Evolutionary conservation across 805 yeast genomes (phyloP), one percentile per base, ranked within the genome.

Genomic region (Kazachstania psychrophila): DNA sequence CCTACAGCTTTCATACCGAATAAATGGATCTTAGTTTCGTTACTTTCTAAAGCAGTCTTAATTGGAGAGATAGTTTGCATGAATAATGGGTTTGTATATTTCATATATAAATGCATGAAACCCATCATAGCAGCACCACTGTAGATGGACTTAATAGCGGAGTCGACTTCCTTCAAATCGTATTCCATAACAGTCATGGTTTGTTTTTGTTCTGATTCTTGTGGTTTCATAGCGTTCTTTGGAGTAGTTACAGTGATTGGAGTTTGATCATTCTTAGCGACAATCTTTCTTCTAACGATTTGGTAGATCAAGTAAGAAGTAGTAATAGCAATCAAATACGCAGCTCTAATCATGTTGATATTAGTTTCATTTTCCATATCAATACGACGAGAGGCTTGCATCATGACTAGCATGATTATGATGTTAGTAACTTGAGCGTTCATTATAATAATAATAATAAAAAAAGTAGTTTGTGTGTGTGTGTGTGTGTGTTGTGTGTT

Each of bases 21-120:
- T 40, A 89, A 57, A 63, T 89, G 95, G 64, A 92, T 84, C 70
- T 85, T 79, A 52, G 88, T 94, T 49, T 86, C 77, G 67, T 87
- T 87, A 55, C 84, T 69, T 68, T 92, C 97, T 43, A 86, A 66
- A 32, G 94, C 95, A 50, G 81, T 67, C 75, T 92, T 89, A 54
- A 92, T 69, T 37, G 96, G 89, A 38, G 92, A 75, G 50, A 92
- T 73, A 47, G 87, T 77, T 70, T 89, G 97, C 87, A 89, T 82
- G 51, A 92, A 77, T 58, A 89, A 73, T 40, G 98, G 98, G 68
- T 92, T 87, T 62, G 96, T 87, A 73, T 85, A 89, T 68, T 87
- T 84, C 94, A 92, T 78, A 77, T 89, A 89, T 47, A 89, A 56
- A 65, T 89, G 98, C 96, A 92, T 88, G 78, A 89, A 83, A 19